Evolutionary conservation across 352 stramenopile genomes (phyloP).

Genomic region (Phytophthora boehmeriae): DNA sequence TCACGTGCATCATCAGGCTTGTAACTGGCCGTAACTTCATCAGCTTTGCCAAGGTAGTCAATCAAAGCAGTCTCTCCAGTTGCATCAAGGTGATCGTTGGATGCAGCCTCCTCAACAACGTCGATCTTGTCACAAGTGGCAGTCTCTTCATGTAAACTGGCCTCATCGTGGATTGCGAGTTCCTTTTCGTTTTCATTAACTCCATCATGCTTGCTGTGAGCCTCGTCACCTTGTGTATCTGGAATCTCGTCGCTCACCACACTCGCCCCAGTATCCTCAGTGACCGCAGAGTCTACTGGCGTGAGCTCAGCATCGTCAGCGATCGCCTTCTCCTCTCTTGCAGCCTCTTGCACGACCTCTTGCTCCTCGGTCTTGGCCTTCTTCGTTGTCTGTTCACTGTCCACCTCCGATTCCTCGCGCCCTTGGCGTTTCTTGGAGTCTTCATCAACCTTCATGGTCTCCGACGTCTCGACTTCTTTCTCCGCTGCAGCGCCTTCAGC

Average conservation of each 20-base stretch:
- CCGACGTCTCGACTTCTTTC: background rate
- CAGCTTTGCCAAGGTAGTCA: background rate
- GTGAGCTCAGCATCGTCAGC: background rate
- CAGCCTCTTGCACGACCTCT: background rate
- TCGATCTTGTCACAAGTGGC: background rate
- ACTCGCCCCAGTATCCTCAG: background rate
- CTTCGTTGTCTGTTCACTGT: constrained; percentile 30
- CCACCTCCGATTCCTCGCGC: constrained; percentile 30
- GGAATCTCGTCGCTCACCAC: background rate
- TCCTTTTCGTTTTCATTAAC: background rate
- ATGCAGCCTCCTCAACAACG: background rate
- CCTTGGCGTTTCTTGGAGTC: constrained; percentile 39
- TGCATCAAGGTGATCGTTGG: background rate
- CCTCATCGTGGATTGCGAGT: background rate
- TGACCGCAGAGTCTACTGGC: too few species aligned
- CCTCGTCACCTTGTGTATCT: background rate
- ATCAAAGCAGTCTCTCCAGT: background rate
- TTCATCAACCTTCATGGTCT: constrained; percentile 5
- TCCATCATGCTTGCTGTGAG: background rate
- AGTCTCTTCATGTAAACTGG: background rate
- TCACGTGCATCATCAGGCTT: constrained; percentile 9
- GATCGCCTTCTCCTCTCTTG: too few species aligned
- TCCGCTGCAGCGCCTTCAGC: constrained; percentile 5
- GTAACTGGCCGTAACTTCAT: background rate
- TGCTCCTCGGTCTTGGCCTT: constrained; percentile 34